These are phyloP conservation scores for Pulicaria dysenterica DNA, from an alignment of 129 eudicot genomes.

Conservation along the genomic window DNA sequence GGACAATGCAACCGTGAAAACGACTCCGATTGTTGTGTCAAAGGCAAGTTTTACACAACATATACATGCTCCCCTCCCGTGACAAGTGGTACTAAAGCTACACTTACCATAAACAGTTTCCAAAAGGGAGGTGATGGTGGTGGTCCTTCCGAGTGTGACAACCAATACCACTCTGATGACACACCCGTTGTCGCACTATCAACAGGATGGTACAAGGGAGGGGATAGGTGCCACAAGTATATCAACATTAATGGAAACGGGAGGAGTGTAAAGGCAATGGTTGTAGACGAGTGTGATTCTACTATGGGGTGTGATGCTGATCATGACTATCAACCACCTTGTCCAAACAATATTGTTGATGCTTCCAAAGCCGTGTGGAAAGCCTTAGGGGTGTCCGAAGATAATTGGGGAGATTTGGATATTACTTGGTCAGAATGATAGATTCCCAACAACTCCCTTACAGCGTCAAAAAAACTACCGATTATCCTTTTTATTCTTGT, in stretches of 20 bases:
- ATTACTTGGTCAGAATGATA: slow-evolving; percentile 35
- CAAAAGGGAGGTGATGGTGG: slow-evolving; percentile 56
- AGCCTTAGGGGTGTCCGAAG: slow-evolving; percentile 45
- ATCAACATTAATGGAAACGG: slow-evolving; percentile 43
- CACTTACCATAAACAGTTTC: slow-evolving; percentile 49
- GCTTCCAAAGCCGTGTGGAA: slow-evolving; percentile 54
- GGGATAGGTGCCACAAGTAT: slow-evolving; percentile 43
- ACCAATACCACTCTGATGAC: slow-evolving; percentile 43
- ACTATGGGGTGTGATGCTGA: slow-evolving; percentile 49
- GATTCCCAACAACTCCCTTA: not conserved
- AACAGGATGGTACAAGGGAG: slow-evolving; percentile 55
- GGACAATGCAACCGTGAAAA: slow-evolving; percentile 43
- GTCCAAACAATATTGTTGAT: slow-evolving; percentile 52
- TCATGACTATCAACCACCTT: slow-evolving; percentile 54
- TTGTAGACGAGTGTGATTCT: slow-evolving; percentile 56
- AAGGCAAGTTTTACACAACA: slow-evolving; percentile 41
- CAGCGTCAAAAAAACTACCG: not conserved
- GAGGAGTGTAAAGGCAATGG: slow-evolving; percentile 42
- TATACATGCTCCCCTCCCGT: slow-evolving; percentile 54
- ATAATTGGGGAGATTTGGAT: slow-evolving; percentile 45
- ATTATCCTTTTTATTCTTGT: not conserved
- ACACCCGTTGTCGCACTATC: slow-evolving; percentile 54
- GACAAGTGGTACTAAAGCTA: slow-evolving; percentile 38
- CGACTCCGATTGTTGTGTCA: slow-evolving; percentile 47
- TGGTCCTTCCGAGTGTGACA: slow-evolving; percentile 55